Evolutionary conservation across 768 basidiomycete genomes (phyloP).

Genomic region (Lentinus brumalis): DNA sequence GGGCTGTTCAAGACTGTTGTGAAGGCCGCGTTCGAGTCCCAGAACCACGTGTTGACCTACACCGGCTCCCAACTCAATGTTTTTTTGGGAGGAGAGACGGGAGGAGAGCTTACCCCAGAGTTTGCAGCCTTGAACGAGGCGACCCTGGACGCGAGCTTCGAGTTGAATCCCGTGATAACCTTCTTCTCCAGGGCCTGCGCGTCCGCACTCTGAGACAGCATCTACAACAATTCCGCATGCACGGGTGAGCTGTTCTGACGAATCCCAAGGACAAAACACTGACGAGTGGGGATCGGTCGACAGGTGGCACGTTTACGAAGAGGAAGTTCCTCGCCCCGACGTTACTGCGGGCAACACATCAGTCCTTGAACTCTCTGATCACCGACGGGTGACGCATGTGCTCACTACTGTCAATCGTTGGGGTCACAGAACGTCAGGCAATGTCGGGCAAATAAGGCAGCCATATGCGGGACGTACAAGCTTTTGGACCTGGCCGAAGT

Average conservation of each 20-base stretch:
- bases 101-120: slow-evolving; percentile 42
- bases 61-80: background rate
- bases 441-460: background rate
- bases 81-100: background rate
- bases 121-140: slow-evolving; percentile 45
- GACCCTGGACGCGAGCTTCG: slow-evolving; percentile 45
- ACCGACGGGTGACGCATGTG: background rate
- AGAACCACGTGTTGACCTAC: slow-evolving; percentile 50
- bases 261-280: slow-evolving; percentile 40
- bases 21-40: slow-evolving; percentile 54
- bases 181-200: slow-evolving; percentile 44
- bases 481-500: slow-evolving; percentile 53
- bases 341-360: slow-evolving; percentile 36
- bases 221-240: slow-evolving; percentile 33
- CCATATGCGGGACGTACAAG: slow-evolving; percentile 36
- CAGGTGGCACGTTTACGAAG: slow-evolving; percentile 63
- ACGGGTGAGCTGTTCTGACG: slow-evolving; percentile 14
- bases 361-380: slow-evolving; percentile 26
- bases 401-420: slow-evolving; percentile 11
- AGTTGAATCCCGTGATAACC: slow-evolving; percentile 56
- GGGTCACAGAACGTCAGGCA: background rate
- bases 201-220: slow-evolving; percentile 45
- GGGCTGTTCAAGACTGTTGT: slow-evolving; percentile 51
- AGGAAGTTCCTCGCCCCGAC: slow-evolving; percentile 63
- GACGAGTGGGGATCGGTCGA: slow-evolving; percentile 60